Evolutionary conservation across 1,139 yeast species (phyloP).

Genomic region (Saccharomyces hybrid): DNA sequence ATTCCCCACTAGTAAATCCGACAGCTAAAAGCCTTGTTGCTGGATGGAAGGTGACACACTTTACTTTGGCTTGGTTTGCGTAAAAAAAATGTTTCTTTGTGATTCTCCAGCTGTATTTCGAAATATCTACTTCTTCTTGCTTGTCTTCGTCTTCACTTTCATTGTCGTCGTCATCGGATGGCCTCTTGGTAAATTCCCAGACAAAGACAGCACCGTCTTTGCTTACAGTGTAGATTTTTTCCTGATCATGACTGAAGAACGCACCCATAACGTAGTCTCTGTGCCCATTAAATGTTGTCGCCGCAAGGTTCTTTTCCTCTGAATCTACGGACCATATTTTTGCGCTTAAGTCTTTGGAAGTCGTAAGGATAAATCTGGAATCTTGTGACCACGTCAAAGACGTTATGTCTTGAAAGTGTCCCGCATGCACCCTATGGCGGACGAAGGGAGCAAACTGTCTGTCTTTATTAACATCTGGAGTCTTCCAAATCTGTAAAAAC

Average conservation of each 20-base stretch:
- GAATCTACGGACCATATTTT: slow-evolving; percentile 73
- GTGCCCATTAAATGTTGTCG: slow-evolving; percentile 87
- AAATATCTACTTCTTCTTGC: slow-evolving; percentile 34
- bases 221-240: slow-evolving; percentile 80
- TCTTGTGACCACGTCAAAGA: slow-evolving; percentile 85
- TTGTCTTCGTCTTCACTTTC: slow-evolving; percentile 38
- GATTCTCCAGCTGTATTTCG: slow-evolving; percentile 68
- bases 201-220: slow-evolving; percentile 90
- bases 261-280: slow-evolving; percentile 82
- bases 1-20: slow-evolving; percentile 89
- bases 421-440: slow-evolving; percentile 82
- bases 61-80: slow-evolving; percentile 59
- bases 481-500: slow-evolving; percentile 87
- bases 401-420: slow-evolving; percentile 79
- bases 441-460: slow-evolving; percentile 95
- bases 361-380: slow-evolving; percentile 75
- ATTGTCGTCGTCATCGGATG: slow-evolving; percentile 32
- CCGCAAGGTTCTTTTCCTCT: slow-evolving; percentile 63
- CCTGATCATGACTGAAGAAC: slow-evolving; percentile 79
- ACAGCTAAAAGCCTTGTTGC: slow-evolving; percentile 63
- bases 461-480: slow-evolving; percentile 66
- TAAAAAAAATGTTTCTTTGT: slow-evolving; percentile 66
- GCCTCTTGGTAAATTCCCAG: slow-evolving; percentile 73
- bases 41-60: slow-evolving; percentile 80
- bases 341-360: slow-evolving; percentile 86